Evolutionary conservation across 1,284 basidiomycete species (phyloP), one percentile per base, ranked within the genome.

Genomic region (Schizopora paradoxa): DNA sequence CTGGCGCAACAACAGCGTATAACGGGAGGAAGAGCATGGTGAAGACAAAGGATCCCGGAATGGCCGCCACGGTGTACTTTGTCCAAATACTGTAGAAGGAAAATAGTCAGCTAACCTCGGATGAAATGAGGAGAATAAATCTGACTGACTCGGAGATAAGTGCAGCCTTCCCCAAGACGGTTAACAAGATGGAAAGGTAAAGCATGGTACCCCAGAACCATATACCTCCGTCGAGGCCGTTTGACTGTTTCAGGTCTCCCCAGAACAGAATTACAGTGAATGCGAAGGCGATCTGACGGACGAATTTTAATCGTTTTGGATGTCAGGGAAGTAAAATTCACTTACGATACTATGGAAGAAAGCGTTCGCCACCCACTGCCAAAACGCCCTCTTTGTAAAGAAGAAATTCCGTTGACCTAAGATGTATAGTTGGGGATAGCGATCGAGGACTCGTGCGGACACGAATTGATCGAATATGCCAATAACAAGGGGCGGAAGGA

Each of bases 121-220:
- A 27, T 16, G 31, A 42, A 19, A 23, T 26, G 18, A 34, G 4
- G 25, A 43, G 37, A 19, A 35, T 10, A 42, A 25, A 14, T 13
- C 6, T n/a, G 26, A 76, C 91, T 60, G 61, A 96, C 92, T 99
- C 95, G 5, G 95, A 98, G 41, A 99, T 89, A 47, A 99, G 67
- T 1, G 95, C 95, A 6, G 96, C 96, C 65, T 99, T 99, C 38
- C 94, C 95, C 5, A 99, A 76, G 6, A 99, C 95, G 0, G 95
- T 99, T 45, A 97, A 73, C 26, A 99, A 74, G 4, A 97, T 91
- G 2, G 88, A 81, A 38, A 99, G 79, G 64, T 98, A 99, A 13
- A 99, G 69, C 14, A 88, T 89, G 3, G 92, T 97, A 42, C 96
- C 96, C 95, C 95, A 99, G 57, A 95, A 89, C 96, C 96, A 99